Base-by-base conservation (phyloP, 768 basidiomycete genomes). In the Lentinula lateritia region DNA sequence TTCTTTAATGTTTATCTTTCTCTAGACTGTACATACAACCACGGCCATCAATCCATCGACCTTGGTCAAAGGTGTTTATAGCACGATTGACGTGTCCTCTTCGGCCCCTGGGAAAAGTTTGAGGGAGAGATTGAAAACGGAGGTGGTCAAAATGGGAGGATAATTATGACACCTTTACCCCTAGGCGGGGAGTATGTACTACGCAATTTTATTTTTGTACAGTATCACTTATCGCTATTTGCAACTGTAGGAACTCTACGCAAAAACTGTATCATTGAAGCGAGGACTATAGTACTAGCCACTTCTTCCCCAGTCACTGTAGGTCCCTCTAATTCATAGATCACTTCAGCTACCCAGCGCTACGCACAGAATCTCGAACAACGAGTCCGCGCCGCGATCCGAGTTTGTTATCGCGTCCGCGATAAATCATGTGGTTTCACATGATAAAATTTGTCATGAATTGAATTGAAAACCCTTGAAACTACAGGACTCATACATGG, bases 21-120 rank as follows among this genome's bases (percentile, higher is more conserved):
- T 58, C 32, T 45, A 97, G 95, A 78, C 82, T 55, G 86, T 97
- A 38, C 88, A 94, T 68, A 80, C 81, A 9, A 91, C 90, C 2
- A 76, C 82, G 3, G 82, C 89, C n/a, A 73, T 98, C 65, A 99
- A 99, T 69, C 95, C 97, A 0, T 91, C 92, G 0, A 87, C 83
- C 66, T 73, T 95, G 61, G 76, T 77, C 16, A 90, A 89, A 69
- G 78, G 81, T 23, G 78, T 75, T 28, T 90, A 84, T 53, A 83
- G 79, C 1, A 75, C 73, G 43, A 65, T 90, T 20, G 70, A 72
- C 35, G 71, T 83, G 5, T 36, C 52, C 13, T 50, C 60, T 15
- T 61, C 60, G 3, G 72, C 70, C 5, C 71, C 64, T 13, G 65
- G 61, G 13, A 64, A 65, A 4, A 67, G 58, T 9, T 68, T 74